Conservation (phyloP, 306 rosid genomes). For the Vigna hirtella region DNA sequence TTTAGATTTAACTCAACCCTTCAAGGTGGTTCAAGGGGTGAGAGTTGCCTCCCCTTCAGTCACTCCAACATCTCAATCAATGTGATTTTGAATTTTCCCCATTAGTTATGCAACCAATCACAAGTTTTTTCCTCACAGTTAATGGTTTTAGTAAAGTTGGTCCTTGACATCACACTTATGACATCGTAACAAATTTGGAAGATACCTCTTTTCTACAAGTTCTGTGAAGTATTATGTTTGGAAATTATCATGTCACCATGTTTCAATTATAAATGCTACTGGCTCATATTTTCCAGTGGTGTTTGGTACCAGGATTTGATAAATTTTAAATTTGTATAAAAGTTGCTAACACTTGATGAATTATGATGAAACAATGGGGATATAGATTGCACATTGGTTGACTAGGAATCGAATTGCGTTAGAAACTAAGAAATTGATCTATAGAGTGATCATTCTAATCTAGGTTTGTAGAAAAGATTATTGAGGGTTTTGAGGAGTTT, state of each 20-base stretch:
- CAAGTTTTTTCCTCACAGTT: background rate
- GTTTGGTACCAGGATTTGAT: constrained; percentile 12
- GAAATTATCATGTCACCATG: background rate
- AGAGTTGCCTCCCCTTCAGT: background rate
- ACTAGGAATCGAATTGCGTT: background rate
- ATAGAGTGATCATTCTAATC: constrained; percentile 18
- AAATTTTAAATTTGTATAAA: constrained; percentile 1
- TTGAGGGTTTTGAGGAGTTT: constrained; percentile 33
- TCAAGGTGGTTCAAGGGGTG: background rate
- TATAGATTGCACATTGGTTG: constrained; percentile 9
- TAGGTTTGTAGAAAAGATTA: constrained; percentile 30
- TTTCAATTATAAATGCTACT: background rate
- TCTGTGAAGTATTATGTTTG: background rate
- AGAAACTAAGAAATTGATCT: constrained; percentile 10
- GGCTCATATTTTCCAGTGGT: background rate
- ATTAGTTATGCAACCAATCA: background rate
- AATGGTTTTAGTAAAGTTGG: constrained; percentile 21
- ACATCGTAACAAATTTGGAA: background rate
- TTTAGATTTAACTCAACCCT: background rate
- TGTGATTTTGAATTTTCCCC: background rate
- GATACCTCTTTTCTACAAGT: too few species aligned
- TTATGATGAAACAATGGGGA: background rate
- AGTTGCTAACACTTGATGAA: constrained; percentile 6
- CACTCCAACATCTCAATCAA: background rate
- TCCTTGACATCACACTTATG: background rate